Conservation (phyloP, 2,329 filamentous ascomycete species). For the Xylariaceae sp. region DNA sequence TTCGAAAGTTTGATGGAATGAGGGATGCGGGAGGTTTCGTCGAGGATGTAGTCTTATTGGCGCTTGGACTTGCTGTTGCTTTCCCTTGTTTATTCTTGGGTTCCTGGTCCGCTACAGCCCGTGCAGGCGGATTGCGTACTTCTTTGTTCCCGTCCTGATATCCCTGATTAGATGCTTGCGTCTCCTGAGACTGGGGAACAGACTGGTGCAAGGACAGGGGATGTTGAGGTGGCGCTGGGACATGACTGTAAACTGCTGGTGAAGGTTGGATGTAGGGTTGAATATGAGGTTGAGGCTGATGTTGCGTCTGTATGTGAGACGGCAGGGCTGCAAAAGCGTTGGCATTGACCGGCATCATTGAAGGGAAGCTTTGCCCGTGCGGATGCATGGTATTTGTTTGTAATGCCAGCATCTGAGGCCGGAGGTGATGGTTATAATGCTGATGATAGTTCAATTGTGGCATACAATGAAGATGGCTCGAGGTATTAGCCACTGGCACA, state of each 20-base stretch:
- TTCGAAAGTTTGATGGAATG: constrained; percentile 29
- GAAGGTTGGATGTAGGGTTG: not conserved
- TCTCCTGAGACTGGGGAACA: not conserved
- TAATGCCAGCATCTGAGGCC: constrained; percentile 27
- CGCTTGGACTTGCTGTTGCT: not conserved
- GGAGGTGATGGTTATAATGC: constrained; percentile 22
- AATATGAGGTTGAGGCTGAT: constrained; percentile 1
- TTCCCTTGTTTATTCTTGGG: not conserved
- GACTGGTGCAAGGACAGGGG: not conserved
- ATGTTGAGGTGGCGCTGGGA: not conserved
- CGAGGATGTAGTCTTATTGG: constrained; percentile 8
- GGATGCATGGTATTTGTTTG: constrained; percentile 19
- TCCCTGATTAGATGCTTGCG: not conserved
- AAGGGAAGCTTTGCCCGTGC: constrained; percentile 19
- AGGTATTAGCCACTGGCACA: constrained; percentile 22
- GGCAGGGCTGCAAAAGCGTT: constrained; percentile 18
- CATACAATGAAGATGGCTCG: constrained; percentile 20
- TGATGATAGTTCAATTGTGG: constrained; percentile 21
- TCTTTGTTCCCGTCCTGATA: not conserved
- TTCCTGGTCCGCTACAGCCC: not conserved
- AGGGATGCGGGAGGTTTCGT: constrained; percentile 24
- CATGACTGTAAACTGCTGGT: not conserved
- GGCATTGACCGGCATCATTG: constrained; percentile 25
- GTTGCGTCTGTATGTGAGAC: constrained; percentile 8
- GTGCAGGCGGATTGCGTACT: too few relatives aligned